Evolutionary conservation across 208 protist species (phyloP), one percentile per base, ranked within the genome.

Genomic region (Angomonas desouzai): DNA sequence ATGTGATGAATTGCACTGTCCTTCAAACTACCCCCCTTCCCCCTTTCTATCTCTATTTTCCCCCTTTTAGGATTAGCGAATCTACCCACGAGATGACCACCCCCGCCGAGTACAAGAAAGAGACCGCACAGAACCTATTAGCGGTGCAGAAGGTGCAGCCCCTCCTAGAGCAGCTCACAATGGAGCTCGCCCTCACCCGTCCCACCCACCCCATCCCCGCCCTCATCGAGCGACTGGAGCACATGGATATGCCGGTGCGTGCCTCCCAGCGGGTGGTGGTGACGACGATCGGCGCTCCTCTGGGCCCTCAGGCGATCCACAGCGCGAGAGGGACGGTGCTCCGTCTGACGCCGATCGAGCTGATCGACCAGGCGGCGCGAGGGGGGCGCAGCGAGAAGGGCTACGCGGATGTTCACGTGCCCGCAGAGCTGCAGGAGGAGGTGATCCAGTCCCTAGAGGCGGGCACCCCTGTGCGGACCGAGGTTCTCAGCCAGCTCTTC

Each of bases 61-160:
- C 9, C 2, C 18, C 9, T 43, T 18, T n/a, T n/a, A n/a, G n/a
- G n/a, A n/a, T n/a, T n/a, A n/a, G n/a, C n/a, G n/a, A 28, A 10
- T 16, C 53, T 59, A 36, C 7, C 9, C 25, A 49, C 20, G 45
- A 7, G 23, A 82, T 82, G 76, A 53, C 72, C 10, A 64, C 68
- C 4, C 60, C 67, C 13, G 72, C 63, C 13, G 33, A 49, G 18
- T 79, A 79, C 64, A 75, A 81, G 68, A 74, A 72, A 67, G 47
- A 74, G 30, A 56, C 62, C 43, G 70, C 78, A 28, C 71, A 85
- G 67, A 28, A 48, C 25, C 29, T 62, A 20, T 62, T 81, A 7
- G 74, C 74, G 10, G 45, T 51, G 16, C 29, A 58, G 11, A 70
- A 76, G 36, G 62, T 85, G 43, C 74, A 76, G 55, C 45, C 71